Conservation (phyloP, 1,284 basidiomycete genomes). For the Cutaneotrichosporon mucoides region DNA sequence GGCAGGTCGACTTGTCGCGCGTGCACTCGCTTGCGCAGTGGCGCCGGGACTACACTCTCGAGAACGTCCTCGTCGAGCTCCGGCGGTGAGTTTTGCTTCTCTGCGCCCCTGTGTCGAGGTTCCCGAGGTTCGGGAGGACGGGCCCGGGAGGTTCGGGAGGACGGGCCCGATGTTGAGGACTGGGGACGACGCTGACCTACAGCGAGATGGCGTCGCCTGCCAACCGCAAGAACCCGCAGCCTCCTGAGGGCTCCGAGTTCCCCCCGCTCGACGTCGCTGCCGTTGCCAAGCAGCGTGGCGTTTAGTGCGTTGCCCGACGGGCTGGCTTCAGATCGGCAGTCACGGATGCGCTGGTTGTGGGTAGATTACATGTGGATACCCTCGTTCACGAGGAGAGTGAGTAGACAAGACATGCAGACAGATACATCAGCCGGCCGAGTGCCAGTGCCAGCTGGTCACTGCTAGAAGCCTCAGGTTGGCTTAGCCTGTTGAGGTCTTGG, state of each 20-base stretch:
- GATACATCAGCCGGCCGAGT: neutral
- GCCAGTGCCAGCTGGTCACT: too few relatives aligned
- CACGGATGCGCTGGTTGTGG: neutral
- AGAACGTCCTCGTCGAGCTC: conserved; percentile 85
- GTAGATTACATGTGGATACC: neutral
- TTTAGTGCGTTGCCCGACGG: conserved; percentile 2
- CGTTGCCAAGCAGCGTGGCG: conserved; percentile 38
- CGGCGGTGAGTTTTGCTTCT: conserved; percentile 60
- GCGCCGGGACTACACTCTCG: conserved; percentile 71
- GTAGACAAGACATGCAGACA: neutral
- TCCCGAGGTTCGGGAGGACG: too few relatives aligned
- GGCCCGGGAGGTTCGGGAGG: too few relatives aligned
- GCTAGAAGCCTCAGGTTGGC: too few relatives aligned
- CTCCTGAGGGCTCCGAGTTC: conserved; percentile 70
- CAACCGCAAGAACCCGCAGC: conserved; percentile 93
- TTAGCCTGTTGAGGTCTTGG: too few relatives aligned
- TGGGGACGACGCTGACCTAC: neutral
- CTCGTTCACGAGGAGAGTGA: neutral
- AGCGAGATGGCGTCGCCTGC: conserved; percentile 91
- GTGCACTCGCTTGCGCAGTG: conserved; percentile 68
- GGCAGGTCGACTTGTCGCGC: conserved; percentile 64
- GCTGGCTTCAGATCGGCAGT: neutral
- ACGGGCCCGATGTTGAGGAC: too few relatives aligned
- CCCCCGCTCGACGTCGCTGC: conserved; percentile 42
- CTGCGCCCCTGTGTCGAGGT: neutral